Conservation (phyloP, 176 grass and related monocot species). For the Carex littledalei region DNA sequence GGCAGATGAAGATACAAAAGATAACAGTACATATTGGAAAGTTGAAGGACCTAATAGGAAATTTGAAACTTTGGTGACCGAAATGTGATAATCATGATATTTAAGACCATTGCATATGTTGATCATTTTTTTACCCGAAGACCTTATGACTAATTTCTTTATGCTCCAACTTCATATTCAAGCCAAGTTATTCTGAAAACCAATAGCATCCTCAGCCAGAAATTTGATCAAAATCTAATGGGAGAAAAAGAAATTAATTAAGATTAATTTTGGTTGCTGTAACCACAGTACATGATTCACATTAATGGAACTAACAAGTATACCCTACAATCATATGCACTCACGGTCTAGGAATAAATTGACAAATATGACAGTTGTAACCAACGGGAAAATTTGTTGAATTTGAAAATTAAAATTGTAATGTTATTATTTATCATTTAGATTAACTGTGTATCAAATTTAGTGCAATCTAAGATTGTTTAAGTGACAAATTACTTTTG, state of each 20-base stretch:
- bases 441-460: not conserved
- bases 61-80: not conserved
- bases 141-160: not conserved
- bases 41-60: not conserved
- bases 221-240: constrained; percentile 12
- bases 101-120: not conserved
- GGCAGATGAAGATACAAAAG: not conserved
- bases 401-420: not conserved
- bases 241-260: not conserved
- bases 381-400: not conserved
- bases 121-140: not conserved
- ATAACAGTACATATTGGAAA: not conserved
- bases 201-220: not conserved
- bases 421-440: not conserved
- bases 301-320: not conserved
- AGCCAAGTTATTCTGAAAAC: not conserved
- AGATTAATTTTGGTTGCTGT: not conserved
- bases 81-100: not conserved
- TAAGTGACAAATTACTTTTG: not conserved
- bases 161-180: not conserved
- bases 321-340: not conserved
- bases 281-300: not conserved
- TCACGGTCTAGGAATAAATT: not conserved
- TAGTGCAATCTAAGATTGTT: not conserved
- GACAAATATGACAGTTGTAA: not conserved